A percentile compares a stretch with the other conserved stretches of the same genome.
These are phyloP conservation scores for Brasenia schreberi DNA, from an alignment of 164 flowering plant genomes.

Conservation along the genomic window DNA sequence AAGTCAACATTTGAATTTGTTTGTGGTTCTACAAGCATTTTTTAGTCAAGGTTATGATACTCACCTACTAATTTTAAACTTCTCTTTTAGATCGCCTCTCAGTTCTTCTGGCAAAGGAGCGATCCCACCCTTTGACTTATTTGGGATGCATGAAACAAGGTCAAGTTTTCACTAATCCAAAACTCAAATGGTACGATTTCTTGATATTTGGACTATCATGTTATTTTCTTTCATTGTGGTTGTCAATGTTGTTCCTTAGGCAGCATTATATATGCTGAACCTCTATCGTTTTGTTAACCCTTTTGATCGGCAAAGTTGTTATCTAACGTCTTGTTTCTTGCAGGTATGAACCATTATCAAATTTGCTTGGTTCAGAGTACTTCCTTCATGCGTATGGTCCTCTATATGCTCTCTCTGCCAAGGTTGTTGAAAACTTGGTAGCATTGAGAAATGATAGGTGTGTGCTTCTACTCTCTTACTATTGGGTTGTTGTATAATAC, in stretches of 20 bases:
- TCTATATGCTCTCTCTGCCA: slow-evolving; percentile 90
- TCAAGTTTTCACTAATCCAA: slow-evolving; percentile 78
- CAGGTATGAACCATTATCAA: slow-evolving; percentile 83
- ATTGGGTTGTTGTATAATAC: not conserved
- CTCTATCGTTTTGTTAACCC: too few species aligned
- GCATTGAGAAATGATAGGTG: slow-evolving; percentile 70
- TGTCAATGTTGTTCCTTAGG: too few species aligned
- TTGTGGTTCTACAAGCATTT: too few species aligned
- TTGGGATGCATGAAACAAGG: slow-evolving; percentile 95
- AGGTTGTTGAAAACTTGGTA: slow-evolving; percentile 81
- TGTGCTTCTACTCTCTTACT: slow-evolving; percentile 7
- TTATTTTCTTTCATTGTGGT: too few species aligned
- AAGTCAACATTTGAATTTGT: too few species aligned
- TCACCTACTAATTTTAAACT: too few species aligned
- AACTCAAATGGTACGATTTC: slow-evolving; percentile 66
- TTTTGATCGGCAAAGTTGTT: not conserved
- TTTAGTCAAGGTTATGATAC: too few species aligned
- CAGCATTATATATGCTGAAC: too few species aligned
- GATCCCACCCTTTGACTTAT: slow-evolving; percentile 64
- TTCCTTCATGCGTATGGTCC: slow-evolving; percentile 99
- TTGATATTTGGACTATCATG: not conserved
- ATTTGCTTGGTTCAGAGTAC: slow-evolving; percentile 82
- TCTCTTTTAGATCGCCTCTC: slow-evolving; percentile 64
- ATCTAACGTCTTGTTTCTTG: not conserved
- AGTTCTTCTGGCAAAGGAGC: slow-evolving; percentile 69